Percentiles rank a stretch among this genome's conserved stretches.
Conservation (phyloP, 1,139 yeast species). For the Hyphopichia buzzinii region DNA sequence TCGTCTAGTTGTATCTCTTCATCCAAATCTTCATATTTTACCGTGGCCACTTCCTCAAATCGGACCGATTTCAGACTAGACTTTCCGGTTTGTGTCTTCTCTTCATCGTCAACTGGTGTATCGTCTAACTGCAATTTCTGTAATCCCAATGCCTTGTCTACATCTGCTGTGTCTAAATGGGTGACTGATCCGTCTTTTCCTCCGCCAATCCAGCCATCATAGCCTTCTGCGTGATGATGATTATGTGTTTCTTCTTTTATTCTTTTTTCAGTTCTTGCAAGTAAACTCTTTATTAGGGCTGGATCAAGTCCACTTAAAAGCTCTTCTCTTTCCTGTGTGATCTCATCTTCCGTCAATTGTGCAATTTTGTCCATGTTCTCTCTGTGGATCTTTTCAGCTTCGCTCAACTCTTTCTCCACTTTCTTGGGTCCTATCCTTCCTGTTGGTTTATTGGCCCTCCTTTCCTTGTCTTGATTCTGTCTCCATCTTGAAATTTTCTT, state of each 20-base stretch:
- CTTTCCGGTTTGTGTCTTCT: constrained; percentile 1
- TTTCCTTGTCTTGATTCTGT: constrained; percentile 5
- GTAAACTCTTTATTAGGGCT: constrained; percentile 56
- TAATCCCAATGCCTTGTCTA: constrained; percentile 38
- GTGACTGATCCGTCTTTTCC: constrained; percentile 40
- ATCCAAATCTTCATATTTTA: constrained; percentile 35
- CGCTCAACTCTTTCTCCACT: constrained; percentile 30
- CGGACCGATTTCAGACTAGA: constrained; percentile 29
- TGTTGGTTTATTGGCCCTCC: too few species aligned
- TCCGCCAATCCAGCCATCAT: constrained; percentile 76
- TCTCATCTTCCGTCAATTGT: constrained; percentile 65
- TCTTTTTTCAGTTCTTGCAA: constrained; percentile 37
- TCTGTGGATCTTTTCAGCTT: constrained; percentile 69
- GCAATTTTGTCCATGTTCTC: constrained; percentile 69
- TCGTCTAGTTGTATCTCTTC: constrained; percentile 29
- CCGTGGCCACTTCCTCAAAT: constrained; percentile 41
- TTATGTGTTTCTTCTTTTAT: constrained; percentile 10
- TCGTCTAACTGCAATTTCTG: constrained; percentile 11
- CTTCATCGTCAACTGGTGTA: constrained; percentile 4
- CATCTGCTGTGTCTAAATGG: constrained; percentile 37
- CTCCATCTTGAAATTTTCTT: constrained; percentile 27
- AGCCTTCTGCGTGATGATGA: constrained; percentile 61
- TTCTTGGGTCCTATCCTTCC: constrained; percentile 2
- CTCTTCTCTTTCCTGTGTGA: constrained; percentile 64
- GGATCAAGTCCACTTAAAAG: constrained; percentile 69